Evolutionary conservation across 2,329 filamentous ascomycete species (phyloP).

Genomic region (Botryosphaeria agaves): DNA sequence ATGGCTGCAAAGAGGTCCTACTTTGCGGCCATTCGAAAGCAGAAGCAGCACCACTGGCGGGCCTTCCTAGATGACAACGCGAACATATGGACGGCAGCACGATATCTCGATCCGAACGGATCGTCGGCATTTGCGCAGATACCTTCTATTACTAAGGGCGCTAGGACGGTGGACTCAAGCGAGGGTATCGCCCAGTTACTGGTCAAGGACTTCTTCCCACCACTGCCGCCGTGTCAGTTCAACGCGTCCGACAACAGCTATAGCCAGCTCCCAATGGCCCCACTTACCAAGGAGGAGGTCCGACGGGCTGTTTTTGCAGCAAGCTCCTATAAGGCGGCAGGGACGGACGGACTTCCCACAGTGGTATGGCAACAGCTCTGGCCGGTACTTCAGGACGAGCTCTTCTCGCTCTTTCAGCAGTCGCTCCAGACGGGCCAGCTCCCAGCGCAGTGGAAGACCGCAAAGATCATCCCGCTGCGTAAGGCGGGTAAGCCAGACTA

Average conservation of each 20-base stretch:
- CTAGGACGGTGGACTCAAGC: not conserved
- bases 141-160: not conserved
- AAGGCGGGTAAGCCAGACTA: conserved; percentile 11
- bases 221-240: not conserved
- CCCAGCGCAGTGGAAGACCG: conserved; percentile 9
- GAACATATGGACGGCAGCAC: conserved; percentile 3
- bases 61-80: conserved; percentile 2
- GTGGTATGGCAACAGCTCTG: conserved; percentile 9
- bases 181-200: not conserved
- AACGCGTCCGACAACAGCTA: not conserved
- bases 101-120: not conserved
- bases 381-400: conserved; percentile 8
- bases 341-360: conserved; percentile 5
- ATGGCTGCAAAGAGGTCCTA: conserved; percentile 10
- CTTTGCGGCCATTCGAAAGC: conserved; percentile 10
- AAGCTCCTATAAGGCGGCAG: conserved; percentile 5
- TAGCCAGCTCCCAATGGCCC: not conserved
- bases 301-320: conserved; percentile 1
- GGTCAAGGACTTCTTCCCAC: not conserved
- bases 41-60: conserved; percentile 5
- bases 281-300: not conserved
- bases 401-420: conserved; percentile 7
- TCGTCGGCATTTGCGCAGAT: not conserved
- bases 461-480: conserved; percentile 11
- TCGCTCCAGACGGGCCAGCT: conserved; percentile 8